Evolutionary conservation across 306 rosid genomes (phyloP), one percentile per base, ranked within the genome.

Genomic region (Chamaecrista fasciculata): DNA sequence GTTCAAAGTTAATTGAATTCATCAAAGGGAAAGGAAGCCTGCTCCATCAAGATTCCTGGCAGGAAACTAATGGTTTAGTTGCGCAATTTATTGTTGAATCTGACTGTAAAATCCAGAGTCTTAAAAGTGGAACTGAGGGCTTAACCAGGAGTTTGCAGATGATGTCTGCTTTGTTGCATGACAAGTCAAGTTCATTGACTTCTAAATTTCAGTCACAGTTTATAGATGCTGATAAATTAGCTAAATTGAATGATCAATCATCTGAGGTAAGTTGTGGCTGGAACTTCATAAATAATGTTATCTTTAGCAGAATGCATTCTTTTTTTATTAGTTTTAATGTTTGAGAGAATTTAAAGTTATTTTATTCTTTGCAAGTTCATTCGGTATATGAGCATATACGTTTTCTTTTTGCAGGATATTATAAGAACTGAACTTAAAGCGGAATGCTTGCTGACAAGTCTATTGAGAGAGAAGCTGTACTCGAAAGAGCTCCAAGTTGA

Each of bases 401-500:
- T 21, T 63, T 48, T 49, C 36, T 39, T 82, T 68, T 43, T 53
- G 26, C 65, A 95, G 99, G 92, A 87, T 43, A 71, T 72, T 29
- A 42, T 77, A 58, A 84, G 79, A 83, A 73, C 78, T 63, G 97
- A 91, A 76, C 95, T 91, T 36, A 86, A 84, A 84, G 89, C 96
- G 11, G 99, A 95, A 81, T 77, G 89, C 66, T 75, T 91, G 78
- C 61, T 95, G 8, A 84, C 99, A 23, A 83, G 91, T 62, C 67
- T 91, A 48, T 81, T 95, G 67, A 81, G 86, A 76, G 97, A 95
- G 78, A 95, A 87, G 78, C 71, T 95, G 67, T 83, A 80, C 67
- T 87, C 97, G 51, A 95, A 89, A 77, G 96, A 95, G 76, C 87
- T 84, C 57, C 86, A 87, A 83, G 84, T 79, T 65, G 99, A 91